phyloP scores from a whole-genome alignment of 495 filamentous ascomycete genomes.

The Beverwykella pulmonaria region DNA sequence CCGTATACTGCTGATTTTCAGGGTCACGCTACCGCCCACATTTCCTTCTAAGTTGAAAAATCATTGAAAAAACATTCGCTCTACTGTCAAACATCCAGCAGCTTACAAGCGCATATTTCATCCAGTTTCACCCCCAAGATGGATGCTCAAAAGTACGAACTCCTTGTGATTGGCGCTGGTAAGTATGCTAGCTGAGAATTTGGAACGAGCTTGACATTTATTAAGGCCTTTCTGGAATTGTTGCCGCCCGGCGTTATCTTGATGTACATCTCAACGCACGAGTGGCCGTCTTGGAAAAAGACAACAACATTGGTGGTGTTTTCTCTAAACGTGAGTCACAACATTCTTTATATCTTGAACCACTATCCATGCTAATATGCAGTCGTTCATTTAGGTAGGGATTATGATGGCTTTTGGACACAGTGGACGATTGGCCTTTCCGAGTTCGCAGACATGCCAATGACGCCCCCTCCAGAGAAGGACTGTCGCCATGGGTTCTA shows the following conservation, averaged over 20 bases:
- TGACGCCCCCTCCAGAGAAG: not conserved
- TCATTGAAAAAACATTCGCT: no score
- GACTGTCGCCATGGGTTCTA: slow-evolving; percentile 4
- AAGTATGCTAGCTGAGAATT: no score
- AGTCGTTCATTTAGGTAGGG: not conserved
- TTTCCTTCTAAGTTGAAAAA: no score
- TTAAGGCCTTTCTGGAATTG: slow-evolving; percentile 3
- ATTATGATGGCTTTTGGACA: slow-evolving; percentile 10
- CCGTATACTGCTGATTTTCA: no score
- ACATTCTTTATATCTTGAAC: not conserved
- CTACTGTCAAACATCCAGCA: no score
- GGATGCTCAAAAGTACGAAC: no score
- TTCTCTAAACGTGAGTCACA: not conserved
- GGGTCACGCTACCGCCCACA: no score
- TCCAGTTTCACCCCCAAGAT: no score
- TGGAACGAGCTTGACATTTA: no score
- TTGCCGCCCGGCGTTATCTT: not conserved
- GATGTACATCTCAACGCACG: not conserved
- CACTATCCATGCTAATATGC: not conserved
- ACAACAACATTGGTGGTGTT: not conserved
- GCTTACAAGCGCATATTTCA: no score
- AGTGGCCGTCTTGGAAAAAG: not conserved
- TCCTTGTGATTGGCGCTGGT: no score
- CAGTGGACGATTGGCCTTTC: slow-evolving; percentile 8
- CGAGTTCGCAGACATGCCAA: slow-evolving; percentile 10